Conservation (phyloP, 306 rosid genomes). For the Sindora glabra region DNA sequence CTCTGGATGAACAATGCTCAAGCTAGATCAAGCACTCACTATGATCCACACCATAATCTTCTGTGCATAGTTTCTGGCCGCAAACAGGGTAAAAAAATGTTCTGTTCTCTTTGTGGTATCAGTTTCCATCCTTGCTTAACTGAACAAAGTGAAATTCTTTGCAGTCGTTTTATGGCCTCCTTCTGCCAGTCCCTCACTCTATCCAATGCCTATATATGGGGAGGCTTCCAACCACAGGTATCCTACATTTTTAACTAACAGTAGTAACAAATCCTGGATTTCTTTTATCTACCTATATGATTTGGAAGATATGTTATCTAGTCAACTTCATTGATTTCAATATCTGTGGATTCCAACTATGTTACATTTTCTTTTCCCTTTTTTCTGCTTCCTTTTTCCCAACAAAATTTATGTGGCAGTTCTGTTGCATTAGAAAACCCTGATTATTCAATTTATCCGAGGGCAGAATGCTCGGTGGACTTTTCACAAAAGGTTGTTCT, state of each 20-base stretch:
- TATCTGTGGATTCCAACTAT: not conserved
- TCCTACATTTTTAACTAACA: constrained; percentile 1
- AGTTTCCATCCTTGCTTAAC: too few species aligned
- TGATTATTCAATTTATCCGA: constrained; percentile 61
- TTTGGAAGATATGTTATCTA: not conserved
- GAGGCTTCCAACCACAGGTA: constrained; percentile 99
- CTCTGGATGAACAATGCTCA: constrained; percentile 90
- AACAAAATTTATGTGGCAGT: constrained; percentile 38
- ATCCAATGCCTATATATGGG: constrained; percentile 83
- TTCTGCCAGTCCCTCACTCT: constrained; percentile 70
- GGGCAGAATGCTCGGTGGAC: constrained; percentile 59
- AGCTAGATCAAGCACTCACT: constrained; percentile 91
- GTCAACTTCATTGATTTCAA: not conserved
- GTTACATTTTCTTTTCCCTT: not conserved
- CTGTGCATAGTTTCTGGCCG: constrained; percentile 80
- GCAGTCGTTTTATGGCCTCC: constrained; percentile 95
- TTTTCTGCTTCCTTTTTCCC: not conserved
- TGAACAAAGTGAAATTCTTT: constrained; percentile 17
- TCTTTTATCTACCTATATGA: not conserved
- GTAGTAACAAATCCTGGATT: not conserved
- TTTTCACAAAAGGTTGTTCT: constrained; percentile 67
- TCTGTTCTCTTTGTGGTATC: too few species aligned
- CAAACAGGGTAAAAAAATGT: constrained; percentile 63
- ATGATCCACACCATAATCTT: constrained; percentile 94
- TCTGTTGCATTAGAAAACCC: constrained; percentile 69